Percentiles rank a stretch among this genome's conserved stretches.
Evolutionary conservation across 768 basidiomycete species (phyloP).

Genomic region (Boletus barrowsii): DNA sequence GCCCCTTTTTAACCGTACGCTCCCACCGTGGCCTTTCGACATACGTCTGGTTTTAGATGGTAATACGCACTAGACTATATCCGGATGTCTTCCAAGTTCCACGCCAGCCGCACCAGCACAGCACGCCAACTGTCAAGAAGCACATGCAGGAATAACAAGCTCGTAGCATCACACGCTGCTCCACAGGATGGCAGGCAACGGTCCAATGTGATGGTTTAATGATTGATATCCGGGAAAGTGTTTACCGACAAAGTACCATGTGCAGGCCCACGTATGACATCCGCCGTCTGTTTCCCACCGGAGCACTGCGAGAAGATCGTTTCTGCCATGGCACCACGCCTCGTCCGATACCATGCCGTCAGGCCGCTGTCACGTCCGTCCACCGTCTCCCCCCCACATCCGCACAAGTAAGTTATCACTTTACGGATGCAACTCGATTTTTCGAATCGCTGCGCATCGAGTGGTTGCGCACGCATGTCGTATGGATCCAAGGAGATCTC

Average conservation of each 20-base stretch:
- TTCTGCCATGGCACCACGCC: slow-evolving; percentile 1
- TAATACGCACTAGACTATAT: slow-evolving; percentile 9
- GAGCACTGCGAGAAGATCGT: neutral
- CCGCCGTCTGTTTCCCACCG: neutral
- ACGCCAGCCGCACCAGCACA: slow-evolving; percentile 16
- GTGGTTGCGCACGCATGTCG: neutral
- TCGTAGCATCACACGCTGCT: slow-evolving; percentile 9
- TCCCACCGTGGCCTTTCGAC: neutral
- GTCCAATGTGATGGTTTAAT: slow-evolving; percentile 3
- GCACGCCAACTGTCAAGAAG: slow-evolving; percentile 19
- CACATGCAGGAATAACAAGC: slow-evolving; percentile 13
- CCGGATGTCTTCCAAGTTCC: neutral
- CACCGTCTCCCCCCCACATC: neutral
- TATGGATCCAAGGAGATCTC: neutral
- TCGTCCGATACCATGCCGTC: neutral
- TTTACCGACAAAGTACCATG: slow-evolving; percentile 6
- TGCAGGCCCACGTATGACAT: neutral
- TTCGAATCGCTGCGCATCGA: neutral
- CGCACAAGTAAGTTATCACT: too few species aligned
- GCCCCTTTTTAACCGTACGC: slow-evolving; percentile 27
- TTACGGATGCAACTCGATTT: neutral
- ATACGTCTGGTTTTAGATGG: too few species aligned
- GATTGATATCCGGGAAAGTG: neutral
- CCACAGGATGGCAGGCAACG: slow-evolving; percentile 19
- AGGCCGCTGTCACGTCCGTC: neutral